Conservation (phyloP, 78 protist genomes). For the Neovahlkampfia damariscottae region DNA sequence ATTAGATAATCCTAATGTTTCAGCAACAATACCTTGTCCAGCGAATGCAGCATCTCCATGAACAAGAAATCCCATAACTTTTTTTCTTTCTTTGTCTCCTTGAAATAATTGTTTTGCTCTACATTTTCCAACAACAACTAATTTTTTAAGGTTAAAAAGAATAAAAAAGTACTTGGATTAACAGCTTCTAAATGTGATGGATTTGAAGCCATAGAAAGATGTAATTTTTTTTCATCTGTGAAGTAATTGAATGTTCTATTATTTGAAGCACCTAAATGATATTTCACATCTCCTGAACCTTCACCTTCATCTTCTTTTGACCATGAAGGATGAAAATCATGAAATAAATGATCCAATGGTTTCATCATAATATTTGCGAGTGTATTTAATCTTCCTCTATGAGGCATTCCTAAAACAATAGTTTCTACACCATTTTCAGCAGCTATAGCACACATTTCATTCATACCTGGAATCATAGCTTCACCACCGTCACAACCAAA, state of each 20-base stretch:
- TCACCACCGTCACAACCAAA: slow-evolving; percentile 93
- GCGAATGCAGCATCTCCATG: slow-evolving; percentile 92
- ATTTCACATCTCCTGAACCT: slow-evolving; percentile 83
- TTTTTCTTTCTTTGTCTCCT: background rate
- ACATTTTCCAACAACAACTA: slow-evolving; percentile 69
- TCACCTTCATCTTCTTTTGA: slow-evolving; percentile 28
- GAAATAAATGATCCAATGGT: slow-evolving; percentile 35
- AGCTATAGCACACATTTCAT: slow-evolving; percentile 53
- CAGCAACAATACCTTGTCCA: slow-evolving; percentile 85
- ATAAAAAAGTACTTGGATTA: too few relatives aligned
- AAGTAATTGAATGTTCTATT: background rate
- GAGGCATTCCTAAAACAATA: slow-evolving; percentile 80
- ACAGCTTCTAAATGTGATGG: slow-evolving; percentile 90
- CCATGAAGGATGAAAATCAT: slow-evolving; percentile 47
- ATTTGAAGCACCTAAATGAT: slow-evolving; percentile 61
- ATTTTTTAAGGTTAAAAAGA: too few relatives aligned
- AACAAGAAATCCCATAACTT: slow-evolving; percentile 23
- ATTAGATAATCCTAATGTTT: slow-evolving; percentile 53
- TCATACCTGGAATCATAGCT: slow-evolving; percentile 64
- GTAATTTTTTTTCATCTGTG: background rate
- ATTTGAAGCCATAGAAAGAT: slow-evolving; percentile 68
- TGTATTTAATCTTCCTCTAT: slow-evolving; percentile 76
- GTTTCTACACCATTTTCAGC: slow-evolving; percentile 65
- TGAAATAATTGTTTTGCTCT: slow-evolving; percentile 54
- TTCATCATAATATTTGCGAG: slow-evolving; percentile 6